These are phyloP conservation scores for Ceratocystis lukuohia DNA, from an alignment of 2,329 filamentous ascomycete genomes.

Conservation along the genomic window DNA sequence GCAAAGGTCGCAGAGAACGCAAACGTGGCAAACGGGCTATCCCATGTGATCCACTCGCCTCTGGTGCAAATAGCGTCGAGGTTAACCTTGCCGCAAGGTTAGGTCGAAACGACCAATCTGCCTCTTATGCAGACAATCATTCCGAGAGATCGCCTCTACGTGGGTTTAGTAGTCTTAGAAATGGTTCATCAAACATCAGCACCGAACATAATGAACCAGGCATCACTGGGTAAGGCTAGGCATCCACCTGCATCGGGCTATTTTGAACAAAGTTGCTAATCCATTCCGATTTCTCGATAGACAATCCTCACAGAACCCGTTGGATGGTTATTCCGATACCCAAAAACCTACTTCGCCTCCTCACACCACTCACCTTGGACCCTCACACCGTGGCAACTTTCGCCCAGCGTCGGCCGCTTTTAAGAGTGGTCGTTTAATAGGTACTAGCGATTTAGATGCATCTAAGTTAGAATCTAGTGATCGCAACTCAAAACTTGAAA, in stretches of 20 bases:
- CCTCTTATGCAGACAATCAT: conserved; percentile 20
- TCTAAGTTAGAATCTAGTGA: not conserved
- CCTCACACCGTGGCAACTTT: conserved; percentile 22
- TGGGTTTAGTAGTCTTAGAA: conserved; percentile 24
- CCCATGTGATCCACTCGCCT: conserved; percentile 23
- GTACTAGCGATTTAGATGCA: not conserved
- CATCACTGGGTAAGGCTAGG: not conserved
- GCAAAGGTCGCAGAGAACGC: conserved; percentile 9
- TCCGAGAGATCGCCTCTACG: conserved; percentile 30
- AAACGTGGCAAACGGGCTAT: conserved; percentile 10
- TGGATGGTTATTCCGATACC: not conserved
- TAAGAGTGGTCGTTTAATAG: not conserved
- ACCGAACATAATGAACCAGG: not conserved
- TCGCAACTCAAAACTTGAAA: not conserved
- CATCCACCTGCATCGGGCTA: not conserved
- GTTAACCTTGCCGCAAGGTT: conserved; percentile 37
- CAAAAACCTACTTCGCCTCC: conserved; percentile 22
- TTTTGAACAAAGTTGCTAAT: not conserved
- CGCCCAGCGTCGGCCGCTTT: conserved; percentile 1
- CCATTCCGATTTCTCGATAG: not conserved
- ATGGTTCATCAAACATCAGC: not conserved
- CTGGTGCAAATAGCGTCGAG: conserved; percentile 38
- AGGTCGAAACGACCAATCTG: conserved; percentile 26
- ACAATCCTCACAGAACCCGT: not conserved
- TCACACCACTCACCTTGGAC: conserved; percentile 22